Evolutionary conservation across 2,329 filamentous ascomycete species (phyloP), one percentile per base, ranked within the genome.

Genomic region (Ceratocystis destructans): DNA sequence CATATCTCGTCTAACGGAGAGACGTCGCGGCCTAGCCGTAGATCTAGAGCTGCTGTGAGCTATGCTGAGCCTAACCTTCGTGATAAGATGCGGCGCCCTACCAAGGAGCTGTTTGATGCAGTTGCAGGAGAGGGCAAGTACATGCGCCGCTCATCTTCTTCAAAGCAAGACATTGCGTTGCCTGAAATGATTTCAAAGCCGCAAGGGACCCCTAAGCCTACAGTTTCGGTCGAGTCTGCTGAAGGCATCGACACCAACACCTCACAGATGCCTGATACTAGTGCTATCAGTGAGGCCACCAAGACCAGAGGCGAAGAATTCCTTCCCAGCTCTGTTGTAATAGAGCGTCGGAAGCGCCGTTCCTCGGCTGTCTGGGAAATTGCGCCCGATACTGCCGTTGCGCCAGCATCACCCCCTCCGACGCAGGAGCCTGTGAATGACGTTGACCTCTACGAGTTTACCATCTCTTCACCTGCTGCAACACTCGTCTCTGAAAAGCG

Each of bases 11-110:
- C 75, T 6, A 79, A 75, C 45, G 80, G 81, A 62, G 82, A 87
- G 70, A 81, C 81, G 33, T 79, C 82, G 33, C 81, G 89, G 57
- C 82, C 83, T 25, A 87, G 85, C 70, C 80, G 89, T 70, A 82
- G 89, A 69, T 83, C 84, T 61, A 80, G 87, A 71, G 77, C 83
- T 10, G 80, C 85, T 62, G 82, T 94, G 69, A 93, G 88, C 77
- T 94, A 94, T 73, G 87, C 88, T 10, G 88, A 93, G 73, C 89
- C 89, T 1, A 93, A 88, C 71, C 78, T 94, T 53, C 82, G 87
- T 69, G 87, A 87, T 72, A 94, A 94, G 76, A 92, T 94, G 89
- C 83, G 89, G 67, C 82, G 89, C 68, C 88, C 89, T 25, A 88
- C 87, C 1, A 89, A 89, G 72, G 84, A 89, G 69, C 75, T 92